Evolutionary conservation across 371 early-diverging fungal species (phyloP).

Genomic region (Syncephalastrum racemosum): DNA sequence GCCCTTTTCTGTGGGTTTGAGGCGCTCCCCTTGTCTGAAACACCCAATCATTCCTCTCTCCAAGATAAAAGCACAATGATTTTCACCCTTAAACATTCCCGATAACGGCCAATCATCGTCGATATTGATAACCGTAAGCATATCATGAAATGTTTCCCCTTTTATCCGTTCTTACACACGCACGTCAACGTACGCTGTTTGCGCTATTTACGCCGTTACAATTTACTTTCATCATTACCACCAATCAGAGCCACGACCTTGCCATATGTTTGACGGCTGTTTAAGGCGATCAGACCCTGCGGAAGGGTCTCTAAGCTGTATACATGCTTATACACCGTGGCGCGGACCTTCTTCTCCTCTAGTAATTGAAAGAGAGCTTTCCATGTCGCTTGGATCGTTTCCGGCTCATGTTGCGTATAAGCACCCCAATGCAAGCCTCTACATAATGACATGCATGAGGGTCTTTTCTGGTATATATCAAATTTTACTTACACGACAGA

Average conservation of each 20-base stretch:
- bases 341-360: slow-evolving; percentile 53
- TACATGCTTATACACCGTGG: slow-evolving; percentile 66
- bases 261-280: slow-evolving; percentile 69
- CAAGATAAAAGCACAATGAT: too few species aligned
- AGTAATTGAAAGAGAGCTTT: slow-evolving; percentile 61
- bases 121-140: too few species aligned
- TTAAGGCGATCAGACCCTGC: slow-evolving; percentile 68
- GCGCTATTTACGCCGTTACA: not conserved
- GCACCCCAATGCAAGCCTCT: slow-evolving; percentile 67
- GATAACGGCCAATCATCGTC: too few species aligned
- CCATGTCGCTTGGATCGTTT: slow-evolving; percentile 67
- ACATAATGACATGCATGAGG: not conserved
- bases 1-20: too few species aligned
- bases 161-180: too few species aligned
- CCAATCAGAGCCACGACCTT: slow-evolving; percentile 65
- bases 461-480: too few species aligned
- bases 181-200: too few species aligned
- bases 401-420: slow-evolving; percentile 60
- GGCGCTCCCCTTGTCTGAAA: too few species aligned
- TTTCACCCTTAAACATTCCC: too few species aligned
- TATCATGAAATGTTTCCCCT: too few species aligned
- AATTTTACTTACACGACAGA: slow-evolving; percentile 35
- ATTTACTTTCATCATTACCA: slow-evolving; percentile 26
- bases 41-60: too few species aligned
- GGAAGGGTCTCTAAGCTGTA: slow-evolving; percentile 69